These are phyloP conservation scores for Parachlorella kessleri DNA, from an alignment of 139 green algal species.

Conservation along the genomic window DNA sequence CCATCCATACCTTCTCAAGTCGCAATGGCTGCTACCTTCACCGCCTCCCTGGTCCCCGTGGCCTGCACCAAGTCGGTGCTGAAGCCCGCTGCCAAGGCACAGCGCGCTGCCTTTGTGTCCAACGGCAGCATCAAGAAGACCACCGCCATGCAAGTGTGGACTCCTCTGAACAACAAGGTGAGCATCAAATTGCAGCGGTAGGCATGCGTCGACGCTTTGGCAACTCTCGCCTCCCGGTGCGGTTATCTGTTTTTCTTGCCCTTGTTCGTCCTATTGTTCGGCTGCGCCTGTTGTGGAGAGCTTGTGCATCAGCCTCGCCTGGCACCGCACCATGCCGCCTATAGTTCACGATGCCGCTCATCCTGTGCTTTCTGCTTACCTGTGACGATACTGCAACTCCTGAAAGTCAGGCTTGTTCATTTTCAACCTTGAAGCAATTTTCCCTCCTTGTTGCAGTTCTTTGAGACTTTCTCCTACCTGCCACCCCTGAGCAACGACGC, in stretches of 20 bases:
- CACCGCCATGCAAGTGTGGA: slow-evolving; percentile 49
- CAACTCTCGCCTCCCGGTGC: no score
- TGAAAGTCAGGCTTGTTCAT: background rate
- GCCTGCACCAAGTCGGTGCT: slow-evolving; percentile 1
- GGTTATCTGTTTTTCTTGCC: no score
- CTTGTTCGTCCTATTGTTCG: no score
- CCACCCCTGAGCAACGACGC: slow-evolving; percentile 88
- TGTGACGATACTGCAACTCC: no score
- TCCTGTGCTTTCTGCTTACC: background rate
- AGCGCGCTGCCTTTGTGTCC: slow-evolving; percentile 29
- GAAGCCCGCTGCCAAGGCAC: slow-evolving; percentile 36
- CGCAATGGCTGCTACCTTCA: slow-evolving; percentile 37
- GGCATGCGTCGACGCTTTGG: no score
- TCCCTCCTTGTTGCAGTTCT: slow-evolving; percentile 80
- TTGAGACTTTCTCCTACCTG: slow-evolving; percentile 99
- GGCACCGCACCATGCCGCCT: background rate
- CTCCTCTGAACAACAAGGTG: slow-evolving; percentile 60
- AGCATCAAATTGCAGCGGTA: no score
- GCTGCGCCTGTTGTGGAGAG: no score
- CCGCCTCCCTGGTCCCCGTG: slow-evolving; percentile 24
- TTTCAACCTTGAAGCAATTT: background rate
- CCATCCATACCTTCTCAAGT: no score
- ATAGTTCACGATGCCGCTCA: background rate
- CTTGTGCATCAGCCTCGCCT: no score
- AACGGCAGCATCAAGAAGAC: slow-evolving; percentile 43